Base-by-base conservation (phyloP, 75 land plant genomes). In the Pseudotsuga menziesii region DNA sequence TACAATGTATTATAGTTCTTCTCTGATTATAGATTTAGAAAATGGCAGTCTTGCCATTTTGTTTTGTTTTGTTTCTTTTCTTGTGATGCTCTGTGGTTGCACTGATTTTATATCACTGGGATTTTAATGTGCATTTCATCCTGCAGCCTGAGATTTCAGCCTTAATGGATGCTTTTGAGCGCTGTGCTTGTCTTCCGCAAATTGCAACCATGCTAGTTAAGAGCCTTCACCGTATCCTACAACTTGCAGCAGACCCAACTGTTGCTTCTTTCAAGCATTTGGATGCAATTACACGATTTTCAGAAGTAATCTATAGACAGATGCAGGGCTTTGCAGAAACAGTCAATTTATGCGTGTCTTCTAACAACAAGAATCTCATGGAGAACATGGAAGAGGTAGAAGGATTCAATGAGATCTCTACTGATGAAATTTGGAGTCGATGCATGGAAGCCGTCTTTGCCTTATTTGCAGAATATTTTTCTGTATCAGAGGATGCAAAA, bases 131-230 rank as follows among this genome's bases (percentile, higher is more conserved):
- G 32, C n/a, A 35, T 61, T 73, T 76, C 72, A n/a, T 52, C n/a
- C 13, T 66, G 78, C 89, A 97, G 99, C 86, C 92, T 71, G 98
- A 97, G 80, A 92, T 90, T 80, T 80, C 85, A 23, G 93, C 81
- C 29, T 80, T 97, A 11, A 70, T 97, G 61, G 83, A 91, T 70
- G 86, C 94, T 39, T 91, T 97, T 39, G 93, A 95, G 63, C 86
- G 89, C 72, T 97, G 94, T 59, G 84, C 90, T 69, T 84, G 88
- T 80, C 88, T 85, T 84, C 91, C 94, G 57, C 83, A 81, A 58
- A 64, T 94, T 56, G 85, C 92, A 39, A 83, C 76, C 72, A 82
- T 87, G 82, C 86, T 94, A 56, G 88, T 83, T 22, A 94, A 91
- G 73, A 92, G 94, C 64, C 83, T 95, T 77, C 96, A 87, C 57